Base-by-base conservation (phyloP, 2,329 filamentous ascomycete species). In the Monosporascus sp. region DNA sequence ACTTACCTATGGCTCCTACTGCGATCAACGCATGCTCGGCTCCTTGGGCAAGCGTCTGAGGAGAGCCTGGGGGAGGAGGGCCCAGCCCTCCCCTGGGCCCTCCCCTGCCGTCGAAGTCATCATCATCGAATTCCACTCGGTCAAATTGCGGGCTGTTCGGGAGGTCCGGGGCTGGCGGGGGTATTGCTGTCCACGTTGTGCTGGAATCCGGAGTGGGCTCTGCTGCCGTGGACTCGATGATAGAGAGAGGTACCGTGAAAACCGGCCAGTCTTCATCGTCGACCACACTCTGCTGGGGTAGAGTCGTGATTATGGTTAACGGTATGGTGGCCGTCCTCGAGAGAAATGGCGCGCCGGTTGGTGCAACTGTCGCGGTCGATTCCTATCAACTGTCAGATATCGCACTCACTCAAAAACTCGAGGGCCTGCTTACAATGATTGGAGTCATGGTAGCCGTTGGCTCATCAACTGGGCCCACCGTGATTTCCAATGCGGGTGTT, bases 21-120 rank as follows among this genome's bases (percentile, higher is more conserved):
- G 68, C 68, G 48, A 72, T 67, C 37, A 72, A 61, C 17, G 67
- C 62, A 35, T 68, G 66, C 48, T 70, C 65, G 9, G 66, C 64
- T 16, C 61, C 60, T 46, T 60, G 57, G 49, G 66, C 61, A 50
- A 69, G 51, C 7, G 57, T 55, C 7, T 56, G 49, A 19, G 54
- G 27, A 31, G 16, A 24, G 24, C 16, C 14, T 2, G 24, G 24
- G 17, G 22, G 43, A 11, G 24, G 50, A 31, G 53, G 24, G 38
- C 40, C 31, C 31, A 35, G 11, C 9, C 31, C 9, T 5, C 11
- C 48, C 31, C 31, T 14, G 27, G 9, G 1, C 3, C 27, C 9
- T 31, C 27, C 27, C 3, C 27, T 35, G 31, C 11, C 31, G 9
- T 11, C 31, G 31, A 35, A 35, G 7, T 9, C 43, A 37, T 37